phyloP scores from a whole-genome alignment of 805 yeast species.

The Yarrowia divulgata region DNA sequence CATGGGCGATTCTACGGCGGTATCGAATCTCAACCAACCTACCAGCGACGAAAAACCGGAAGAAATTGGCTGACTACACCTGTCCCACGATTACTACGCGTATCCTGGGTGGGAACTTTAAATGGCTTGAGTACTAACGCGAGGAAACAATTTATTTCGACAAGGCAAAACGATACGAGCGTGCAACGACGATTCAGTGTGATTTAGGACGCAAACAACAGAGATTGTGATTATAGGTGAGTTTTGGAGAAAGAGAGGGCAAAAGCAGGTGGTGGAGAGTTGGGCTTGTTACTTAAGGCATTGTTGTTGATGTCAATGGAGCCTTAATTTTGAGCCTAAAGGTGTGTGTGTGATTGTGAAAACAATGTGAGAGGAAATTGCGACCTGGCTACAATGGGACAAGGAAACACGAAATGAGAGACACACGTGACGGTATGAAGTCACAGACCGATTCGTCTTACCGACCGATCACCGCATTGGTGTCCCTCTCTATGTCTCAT shows the following conservation, averaged over 20 bases:
- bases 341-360: no score
- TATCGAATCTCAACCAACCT: neutral
- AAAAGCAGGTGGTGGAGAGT: neutral
- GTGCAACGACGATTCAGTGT: constrained; percentile 15
- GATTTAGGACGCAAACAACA: constrained; percentile 25
- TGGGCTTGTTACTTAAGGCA: neutral
- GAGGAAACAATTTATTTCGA: constrained; percentile 11
- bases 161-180: constrained; percentile 12
- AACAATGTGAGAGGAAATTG: no score
- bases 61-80: constrained; percentile 6
- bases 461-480: no score
- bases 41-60: neutral
- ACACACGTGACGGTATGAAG: neutral
- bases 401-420: neutral
- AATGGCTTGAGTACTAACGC: constrained; percentile 31
- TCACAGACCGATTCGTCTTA: no score
- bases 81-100: constrained; percentile 17
- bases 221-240: constrained; percentile 34
- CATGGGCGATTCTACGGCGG: neutral
- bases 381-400: no score
- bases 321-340: constrained; percentile 29
- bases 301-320: constrained; percentile 16
- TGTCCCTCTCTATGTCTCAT: neutral
- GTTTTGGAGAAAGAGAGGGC: neutral
- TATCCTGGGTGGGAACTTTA: constrained; percentile 19